Base-by-base conservation (phyloP, 257 asterid species). In the Lycium ferocissimum region DNA sequence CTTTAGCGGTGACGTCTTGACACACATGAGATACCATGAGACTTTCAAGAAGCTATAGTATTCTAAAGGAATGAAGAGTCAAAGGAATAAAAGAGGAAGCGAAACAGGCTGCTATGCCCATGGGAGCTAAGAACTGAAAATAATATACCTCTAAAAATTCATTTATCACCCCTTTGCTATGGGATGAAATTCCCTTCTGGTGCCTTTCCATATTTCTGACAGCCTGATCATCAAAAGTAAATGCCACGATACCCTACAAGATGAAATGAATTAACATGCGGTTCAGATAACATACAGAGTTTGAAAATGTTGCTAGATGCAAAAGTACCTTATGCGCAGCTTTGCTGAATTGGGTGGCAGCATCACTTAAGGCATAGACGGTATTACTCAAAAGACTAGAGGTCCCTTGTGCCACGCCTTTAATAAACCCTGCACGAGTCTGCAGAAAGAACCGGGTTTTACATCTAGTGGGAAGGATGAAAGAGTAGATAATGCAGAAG, bases 361-460 rank as follows among this genome's bases (percentile, higher is more conserved):
- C 98, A 90, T 96, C 99, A 91, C 97, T 96, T 85, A 96, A 87
- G 82, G 99, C 98, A 90, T 94, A 96, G 59, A 96, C 92, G 17
- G 98, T 96, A 89, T 93, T 96, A 91, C 97, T 95, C 82, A 95
- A 90, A 79, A 96, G 99, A 92, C 99, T 96, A 3, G 95, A 90
- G 78, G 99, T 96, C 80, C 99, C 99, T 88, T 93, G 95, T 71
- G 99, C 99, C 97, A 96, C 88, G 80, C 99, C 98, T 65, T 97
- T 92, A 62, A 96, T 87, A 82, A 96, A 94, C 62, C 99, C 99
- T 76, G 92, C 86, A 86, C 98, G 99, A 89, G 95, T 96, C 99
- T 96, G 94, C 86, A 89, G 86, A 89, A 86, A 86, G 56, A 83
- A 79, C 84, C 81, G 40, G 76, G 86, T 66, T 81, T 69, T 80